Percentiles rank a stretch among this genome's conserved stretches.
phyloP scores from a whole-genome alignment of 306 rosid species.

The Vigna hirtella region DNA sequence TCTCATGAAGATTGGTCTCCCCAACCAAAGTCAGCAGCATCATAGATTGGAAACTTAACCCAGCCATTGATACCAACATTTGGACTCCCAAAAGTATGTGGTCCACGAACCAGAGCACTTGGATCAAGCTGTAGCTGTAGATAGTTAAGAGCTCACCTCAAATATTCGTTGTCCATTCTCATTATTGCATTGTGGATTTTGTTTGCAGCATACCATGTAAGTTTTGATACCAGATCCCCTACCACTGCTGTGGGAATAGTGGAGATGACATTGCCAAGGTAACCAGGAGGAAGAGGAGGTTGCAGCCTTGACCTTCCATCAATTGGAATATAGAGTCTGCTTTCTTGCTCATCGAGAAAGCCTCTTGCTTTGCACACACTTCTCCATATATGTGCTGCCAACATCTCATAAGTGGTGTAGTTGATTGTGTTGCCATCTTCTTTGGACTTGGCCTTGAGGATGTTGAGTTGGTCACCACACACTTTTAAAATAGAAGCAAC shows the following conservation, averaged over 20 bases:
- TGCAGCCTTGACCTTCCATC: slow-evolving; percentile 83
- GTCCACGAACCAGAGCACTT: slow-evolving; percentile 75
- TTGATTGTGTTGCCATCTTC: slow-evolving; percentile 66
- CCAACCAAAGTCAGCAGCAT: slow-evolving; percentile 98
- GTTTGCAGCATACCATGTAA: slow-evolving; percentile 81
- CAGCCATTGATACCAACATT: slow-evolving; percentile 91
- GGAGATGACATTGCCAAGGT: slow-evolving; percentile 87
- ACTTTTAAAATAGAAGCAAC: slow-evolving; percentile 62
- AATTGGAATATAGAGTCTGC: slow-evolving; percentile 76
- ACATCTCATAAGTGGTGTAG: slow-evolving; percentile 82
- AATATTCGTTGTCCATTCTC: slow-evolving; percentile 70
- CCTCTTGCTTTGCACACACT: slow-evolving; percentile 70
- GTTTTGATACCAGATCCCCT: slow-evolving; percentile 69
- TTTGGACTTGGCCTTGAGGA: slow-evolving; percentile 66
- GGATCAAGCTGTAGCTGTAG: slow-evolving; percentile 84
- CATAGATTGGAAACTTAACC: slow-evolving; percentile 83
- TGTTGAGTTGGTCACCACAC: slow-evolving; percentile 64
- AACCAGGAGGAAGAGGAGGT: slow-evolving; percentile 82
- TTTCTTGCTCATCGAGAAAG: slow-evolving; percentile 70
- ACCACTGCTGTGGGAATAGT: slow-evolving; percentile 70
- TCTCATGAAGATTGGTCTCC: slow-evolving; percentile 98
- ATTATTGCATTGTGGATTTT: slow-evolving; percentile 67
- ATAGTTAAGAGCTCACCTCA: slow-evolving; percentile 81
- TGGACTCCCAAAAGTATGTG: slow-evolving; percentile 81
- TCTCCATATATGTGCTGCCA: slow-evolving; percentile 87